phyloP scores from a whole-genome alignment of 2,329 filamentous ascomycete genomes.

The Nigrospora oryzae region DNA sequence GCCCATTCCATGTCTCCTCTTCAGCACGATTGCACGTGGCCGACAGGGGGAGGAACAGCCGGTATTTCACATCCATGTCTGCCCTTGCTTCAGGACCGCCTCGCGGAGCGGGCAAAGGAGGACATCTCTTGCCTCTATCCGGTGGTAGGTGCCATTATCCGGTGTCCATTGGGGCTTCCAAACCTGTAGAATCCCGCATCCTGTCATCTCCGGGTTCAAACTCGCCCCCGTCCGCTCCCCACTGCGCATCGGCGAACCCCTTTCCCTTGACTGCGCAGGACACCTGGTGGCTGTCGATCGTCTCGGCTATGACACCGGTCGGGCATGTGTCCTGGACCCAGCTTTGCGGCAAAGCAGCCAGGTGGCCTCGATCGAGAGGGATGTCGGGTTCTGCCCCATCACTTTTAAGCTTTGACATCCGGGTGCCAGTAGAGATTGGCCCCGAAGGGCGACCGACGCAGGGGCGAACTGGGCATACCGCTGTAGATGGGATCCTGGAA shows the following conservation, averaged over 20 bases:
- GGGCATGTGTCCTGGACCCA: conserved; percentile 9
- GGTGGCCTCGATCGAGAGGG: neutral
- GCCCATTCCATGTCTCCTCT: too few relatives aligned
- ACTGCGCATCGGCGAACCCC: neutral
- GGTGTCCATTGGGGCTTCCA: conserved; percentile 1
- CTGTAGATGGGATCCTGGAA: conserved; percentile 9
- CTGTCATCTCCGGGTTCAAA: neutral
- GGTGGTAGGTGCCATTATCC: neutral
- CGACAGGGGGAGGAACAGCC: too few relatives aligned
- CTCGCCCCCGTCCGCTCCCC: conserved; percentile 1
- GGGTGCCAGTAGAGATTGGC: too few relatives aligned
- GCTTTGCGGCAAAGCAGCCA: conserved; percentile 2
- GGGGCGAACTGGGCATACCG: neutral
- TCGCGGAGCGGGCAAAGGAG: too few relatives aligned
- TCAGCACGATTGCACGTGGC: too few relatives aligned
- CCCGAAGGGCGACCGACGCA: too few relatives aligned
- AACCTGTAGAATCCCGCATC: neutral
- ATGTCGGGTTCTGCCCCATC: conserved; percentile 4
- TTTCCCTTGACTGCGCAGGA: conserved; percentile 1
- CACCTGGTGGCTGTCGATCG: neutral
- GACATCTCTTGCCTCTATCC: neutral
- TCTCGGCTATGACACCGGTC: neutral
- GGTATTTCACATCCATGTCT: too few relatives aligned
- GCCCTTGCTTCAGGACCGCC: too few relatives aligned
- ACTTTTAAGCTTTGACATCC: too few relatives aligned